Base-by-base conservation (phyloP, 805 yeast species). In the Saccharomycopsis javanensis region DNA sequence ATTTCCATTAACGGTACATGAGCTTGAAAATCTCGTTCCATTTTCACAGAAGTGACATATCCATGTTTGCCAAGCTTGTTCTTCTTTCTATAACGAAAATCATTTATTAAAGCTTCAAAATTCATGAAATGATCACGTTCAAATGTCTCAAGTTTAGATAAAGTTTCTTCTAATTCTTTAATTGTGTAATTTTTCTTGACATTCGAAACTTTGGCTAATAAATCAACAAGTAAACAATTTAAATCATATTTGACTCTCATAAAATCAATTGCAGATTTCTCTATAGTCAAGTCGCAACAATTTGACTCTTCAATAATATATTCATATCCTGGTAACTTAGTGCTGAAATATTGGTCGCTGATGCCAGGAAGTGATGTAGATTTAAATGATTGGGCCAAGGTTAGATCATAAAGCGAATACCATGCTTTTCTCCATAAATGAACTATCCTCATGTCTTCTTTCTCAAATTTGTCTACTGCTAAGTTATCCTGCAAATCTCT, bases 381-480 rank as follows among this genome's bases (percentile, higher is more conserved):
- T 25, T 50, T 53, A 57, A 60, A 57, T 15, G 58, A 42, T 31
- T 46, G 54, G 8, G 58, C 71, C 16, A 71, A 65, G 25, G 69
- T 69, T 53, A 71, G 55, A 35, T 66, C 68, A 16, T 72, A 42
- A 35, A 72, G 63, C 1, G 72, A 69, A 60, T 64, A 70, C 75
- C 76, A 72, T 20, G 71, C 58, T 58, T 72, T 72, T 60, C 76
- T 64, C 76, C 76, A 72, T 11, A 73, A 60, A 61, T 72, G 75
- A 11, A 57, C 35, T 20, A 55, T n/a, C n/a, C 37, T 37, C 18
- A 50, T 20, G 13, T 60, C 37, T 30, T 55, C 57, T 16, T 18
- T 35, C 2, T 23, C 51, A n/a, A 28, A 18, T 15, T 31, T 31
- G 4, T 38, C 16, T 20, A 52, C 23, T 13, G 31, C 23, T 50